These are phyloP conservation scores for Zizania latifolia DNA, from an alignment of 176 grass and related monocot species.

Conservation along the genomic window DNA sequence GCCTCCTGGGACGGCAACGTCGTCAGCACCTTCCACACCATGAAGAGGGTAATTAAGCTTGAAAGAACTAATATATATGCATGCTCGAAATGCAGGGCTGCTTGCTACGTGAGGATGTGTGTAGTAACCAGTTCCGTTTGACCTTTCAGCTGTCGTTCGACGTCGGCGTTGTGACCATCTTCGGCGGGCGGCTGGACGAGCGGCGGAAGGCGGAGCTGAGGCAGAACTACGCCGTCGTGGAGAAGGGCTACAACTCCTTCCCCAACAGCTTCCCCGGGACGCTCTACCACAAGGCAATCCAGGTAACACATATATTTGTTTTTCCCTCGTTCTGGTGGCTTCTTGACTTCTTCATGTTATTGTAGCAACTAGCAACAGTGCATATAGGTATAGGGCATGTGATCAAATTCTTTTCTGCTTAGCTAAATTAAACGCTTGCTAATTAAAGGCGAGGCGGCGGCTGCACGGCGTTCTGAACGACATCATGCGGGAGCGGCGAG, in stretches of 20 bases:
- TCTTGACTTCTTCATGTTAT: no score
- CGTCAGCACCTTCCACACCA: slow-evolving; percentile 50
- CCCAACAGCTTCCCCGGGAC: slow-evolving; percentile 67
- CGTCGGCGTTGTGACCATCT: slow-evolving; percentile 68
- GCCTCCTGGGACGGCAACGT: slow-evolving; percentile 39
- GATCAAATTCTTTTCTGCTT: not conserved
- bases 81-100: not conserved
- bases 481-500: slow-evolving; percentile 67
- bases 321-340: no score
- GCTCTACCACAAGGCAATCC: slow-evolving; percentile 63
- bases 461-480: slow-evolving; percentile 57
- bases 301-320: no score
- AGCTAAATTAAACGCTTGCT: no score
- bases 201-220: slow-evolving; percentile 48
- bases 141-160: slow-evolving; percentile 71
- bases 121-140: not conserved
- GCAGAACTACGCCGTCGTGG: slow-evolving; percentile 68
- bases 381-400: no score
- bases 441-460: slow-evolving; percentile 49
- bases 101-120: not conserved
- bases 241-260: slow-evolving; percentile 98
- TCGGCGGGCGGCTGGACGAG: slow-evolving; percentile 56
- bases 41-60: slow-evolving; percentile 85
- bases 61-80: no score
- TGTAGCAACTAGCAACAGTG: no score